phyloP scores from a whole-genome alignment of 73 alveolate species.

The Paramecium biaurelia region DNA sequence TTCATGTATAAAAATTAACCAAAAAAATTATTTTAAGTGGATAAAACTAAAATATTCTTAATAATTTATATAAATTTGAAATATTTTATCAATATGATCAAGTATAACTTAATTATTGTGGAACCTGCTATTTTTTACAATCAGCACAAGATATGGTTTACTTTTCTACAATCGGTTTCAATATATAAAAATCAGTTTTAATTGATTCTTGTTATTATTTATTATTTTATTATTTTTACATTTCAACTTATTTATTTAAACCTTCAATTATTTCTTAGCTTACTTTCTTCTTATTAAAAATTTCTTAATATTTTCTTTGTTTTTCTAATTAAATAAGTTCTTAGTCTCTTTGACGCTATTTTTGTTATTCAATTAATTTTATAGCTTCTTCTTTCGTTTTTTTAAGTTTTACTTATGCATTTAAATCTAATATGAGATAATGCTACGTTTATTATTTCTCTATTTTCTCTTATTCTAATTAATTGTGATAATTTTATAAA shows the following conservation, averaged over 20 bases:
- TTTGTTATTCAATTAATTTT: neutral
- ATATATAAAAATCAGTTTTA: neutral
- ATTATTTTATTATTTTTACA: neutral
- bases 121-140: neutral
- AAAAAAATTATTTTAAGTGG: too few species aligned
- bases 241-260: neutral
- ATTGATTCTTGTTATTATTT: neutral
- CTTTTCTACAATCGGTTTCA: neutral
- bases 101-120: neutral
- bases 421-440: neutral
- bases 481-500: neutral
- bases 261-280: neutral
- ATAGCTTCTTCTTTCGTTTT: neutral
- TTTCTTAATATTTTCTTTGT: neutral
- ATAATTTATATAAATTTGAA: neutral
- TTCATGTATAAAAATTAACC: too few species aligned
- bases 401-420: constrained; percentile 3
- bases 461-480: neutral
- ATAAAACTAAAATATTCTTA: neutral
- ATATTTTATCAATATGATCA: neutral
- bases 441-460: neutral
- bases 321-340: neutral
- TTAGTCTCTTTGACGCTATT: neutral
- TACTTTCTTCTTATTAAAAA: neutral
- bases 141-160: neutral